Evolutionary conservation across 2,329 filamentous ascomycete genomes (phyloP).

Genomic region (Monosporascus sp.): DNA sequence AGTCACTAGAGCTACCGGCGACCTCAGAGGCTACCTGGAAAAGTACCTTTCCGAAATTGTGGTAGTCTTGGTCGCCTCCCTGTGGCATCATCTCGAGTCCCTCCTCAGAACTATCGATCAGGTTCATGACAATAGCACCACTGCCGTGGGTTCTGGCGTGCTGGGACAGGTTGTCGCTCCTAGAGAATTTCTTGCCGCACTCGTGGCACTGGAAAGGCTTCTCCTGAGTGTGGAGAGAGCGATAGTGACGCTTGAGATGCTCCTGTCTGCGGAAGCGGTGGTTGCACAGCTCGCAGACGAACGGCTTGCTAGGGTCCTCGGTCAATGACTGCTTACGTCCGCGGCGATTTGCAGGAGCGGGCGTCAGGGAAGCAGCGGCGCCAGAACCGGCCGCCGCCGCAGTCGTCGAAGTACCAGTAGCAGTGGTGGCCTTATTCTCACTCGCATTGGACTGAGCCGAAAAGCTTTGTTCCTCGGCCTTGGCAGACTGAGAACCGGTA

Average conservation of each 20-base stretch:
- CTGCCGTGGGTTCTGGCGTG: slow-evolving; percentile 90
- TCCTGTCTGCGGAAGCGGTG: slow-evolving; percentile 97
- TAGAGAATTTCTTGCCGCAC: slow-evolving; percentile 98
- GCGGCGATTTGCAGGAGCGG: slow-evolving; percentile 72
- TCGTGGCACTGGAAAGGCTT: slow-evolving; percentile 98
- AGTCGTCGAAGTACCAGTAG: slow-evolving; percentile 39
- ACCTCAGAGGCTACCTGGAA: slow-evolving; percentile 75
- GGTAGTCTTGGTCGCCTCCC: slow-evolving; percentile 54
- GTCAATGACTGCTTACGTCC: slow-evolving; percentile 98
- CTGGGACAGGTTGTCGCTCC: slow-evolving; percentile 94
- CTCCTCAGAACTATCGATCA: slow-evolving; percentile 66
- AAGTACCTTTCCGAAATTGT: slow-evolving; percentile 67
- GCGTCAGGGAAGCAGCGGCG: slow-evolving; percentile 39
- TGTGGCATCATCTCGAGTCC: slow-evolving; percentile 36
- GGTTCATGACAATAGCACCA: slow-evolving; percentile 84
- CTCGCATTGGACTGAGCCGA: slow-evolving; percentile 28
- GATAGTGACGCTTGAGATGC: slow-evolving; percentile 97
- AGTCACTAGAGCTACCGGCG: slow-evolving; percentile 58
- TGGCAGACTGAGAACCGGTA: slow-evolving; percentile 29
- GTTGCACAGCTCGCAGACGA: slow-evolving; percentile 93
- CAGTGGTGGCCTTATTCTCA: slow-evolving; percentile 30
- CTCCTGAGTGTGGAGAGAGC: slow-evolving; percentile 95
- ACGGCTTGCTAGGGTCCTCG: slow-evolving; percentile 97
- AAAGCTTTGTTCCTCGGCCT: slow-evolving; percentile 30
- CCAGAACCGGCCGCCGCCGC: slow-evolving; percentile 33